Conservation (phyloP, 306 rosid species). For the Phaseolus lunatus region DNA sequence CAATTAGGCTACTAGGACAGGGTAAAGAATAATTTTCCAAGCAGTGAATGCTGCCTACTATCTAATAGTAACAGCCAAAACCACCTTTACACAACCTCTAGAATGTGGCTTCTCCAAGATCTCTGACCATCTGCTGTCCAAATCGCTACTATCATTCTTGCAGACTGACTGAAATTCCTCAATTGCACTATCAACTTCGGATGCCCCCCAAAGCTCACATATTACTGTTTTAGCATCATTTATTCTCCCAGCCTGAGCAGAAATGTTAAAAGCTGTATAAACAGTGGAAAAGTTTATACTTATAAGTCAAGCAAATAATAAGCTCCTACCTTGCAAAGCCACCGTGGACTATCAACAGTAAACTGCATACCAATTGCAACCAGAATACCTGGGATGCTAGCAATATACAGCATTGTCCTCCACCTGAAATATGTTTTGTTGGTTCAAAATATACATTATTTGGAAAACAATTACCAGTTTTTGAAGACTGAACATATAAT, state of each 20-base stretch:
- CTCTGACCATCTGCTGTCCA: conserved; percentile 77
- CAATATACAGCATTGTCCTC: conserved; percentile 86
- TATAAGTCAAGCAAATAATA: conserved; percentile 2
- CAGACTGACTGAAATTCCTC: conserved; percentile 76
- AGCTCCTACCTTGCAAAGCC: conserved; percentile 85
- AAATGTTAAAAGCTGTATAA: conserved; percentile 33
- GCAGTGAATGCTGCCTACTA: conserved; percentile 15
- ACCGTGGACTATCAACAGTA: conserved; percentile 94
- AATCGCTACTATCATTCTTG: conserved; percentile 79
- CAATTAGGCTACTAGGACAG: not conserved
- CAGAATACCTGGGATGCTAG: conserved; percentile 79
- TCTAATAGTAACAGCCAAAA: conserved; percentile 47
- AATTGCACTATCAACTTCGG: conserved; percentile 78
- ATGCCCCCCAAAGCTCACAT: conserved; percentile 79
- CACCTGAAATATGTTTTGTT: conserved; percentile 69
- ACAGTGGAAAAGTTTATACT: conserved; percentile 11
- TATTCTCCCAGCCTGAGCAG: conserved; percentile 72
- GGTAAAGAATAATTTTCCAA: conserved; percentile 7
- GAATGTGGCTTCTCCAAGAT: conserved; percentile 80
- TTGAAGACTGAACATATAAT: conserved; percentile 1
- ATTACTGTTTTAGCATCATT: conserved; percentile 70
- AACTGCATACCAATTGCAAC: conserved; percentile 85
- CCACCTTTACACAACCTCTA: conserved; percentile 92
- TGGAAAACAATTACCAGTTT: conserved; percentile 24
- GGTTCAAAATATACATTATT: conserved; percentile 25